Evolutionary conservation across 495 filamentous ascomycete genomes (phyloP), one percentile per base, ranked within the genome.

Genomic region (Aspergillus indologenus): DNA sequence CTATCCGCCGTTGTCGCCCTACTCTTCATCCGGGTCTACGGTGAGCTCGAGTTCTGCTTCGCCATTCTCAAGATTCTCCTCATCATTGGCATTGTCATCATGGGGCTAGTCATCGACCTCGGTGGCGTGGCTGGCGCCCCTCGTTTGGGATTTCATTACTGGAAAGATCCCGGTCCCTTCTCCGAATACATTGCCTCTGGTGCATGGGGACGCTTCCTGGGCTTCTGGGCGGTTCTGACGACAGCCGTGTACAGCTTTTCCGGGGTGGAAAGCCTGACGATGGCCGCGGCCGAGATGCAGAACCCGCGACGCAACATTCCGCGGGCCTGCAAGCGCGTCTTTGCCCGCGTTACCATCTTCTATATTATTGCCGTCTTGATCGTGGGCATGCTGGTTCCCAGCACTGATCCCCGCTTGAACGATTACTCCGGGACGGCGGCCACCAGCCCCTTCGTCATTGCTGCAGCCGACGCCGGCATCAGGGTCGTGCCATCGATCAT

Each of bases 241-340:
- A 83, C 79, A 47, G 83, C 83, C 14, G 81, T 84, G 5, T 87
- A 84, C 68, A 78, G 75, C 0, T 87, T 84, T 58, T 76, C 82
- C 0, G 83, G 83, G 21, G 75, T 85, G 22, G 80, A 83, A 55
- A 75, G 70, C 14, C 68, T 83, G 21, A 76, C 80, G 18, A 80
- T 82, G 65, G 78, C 80, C 0, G 80, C 81, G 7, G 78, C 79
- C 4, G 81, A 77, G 59, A 80, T 73, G 18, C 62, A 63, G 55
- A 75, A 78, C 29, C 77, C 77, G 0, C 68, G 74, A 1, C 66
- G 70, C 9, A 75, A 72, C 20, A 77, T 80, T 53, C 77, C 77
- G n/a, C 73, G 72, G 50, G 77, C 76, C 3, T 74, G 74, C 50
- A 75, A 75, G 50, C 65, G 74, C 15, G 75, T 80, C 9, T 78